phyloP scores from a whole-genome alignment of 2,329 filamentous ascomycete species.

The Pseudohalonectria lignicola region DNA sequence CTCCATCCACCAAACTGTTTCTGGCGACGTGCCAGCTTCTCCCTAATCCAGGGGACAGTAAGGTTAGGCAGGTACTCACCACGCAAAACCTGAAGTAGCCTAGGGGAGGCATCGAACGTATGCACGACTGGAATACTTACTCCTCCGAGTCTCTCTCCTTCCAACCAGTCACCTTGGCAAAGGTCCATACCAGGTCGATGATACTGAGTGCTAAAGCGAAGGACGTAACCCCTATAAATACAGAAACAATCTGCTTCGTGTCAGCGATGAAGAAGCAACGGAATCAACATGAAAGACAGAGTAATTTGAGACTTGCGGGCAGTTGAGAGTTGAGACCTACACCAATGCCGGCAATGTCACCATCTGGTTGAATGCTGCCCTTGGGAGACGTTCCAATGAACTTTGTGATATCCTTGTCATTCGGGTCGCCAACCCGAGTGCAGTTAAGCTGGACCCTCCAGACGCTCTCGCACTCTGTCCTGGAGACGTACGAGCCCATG shows the following conservation, averaged over 20 bases:
- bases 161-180: no score
- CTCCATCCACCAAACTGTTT: no score
- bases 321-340: no score
- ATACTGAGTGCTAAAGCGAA: not conserved
- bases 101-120: no score
- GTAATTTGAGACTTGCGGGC: not conserved
- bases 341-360: not conserved
- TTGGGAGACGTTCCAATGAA: not conserved
- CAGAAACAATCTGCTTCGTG: not conserved
- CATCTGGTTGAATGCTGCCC: not conserved
- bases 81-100: no score
- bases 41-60: no score
- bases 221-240: not conserved
- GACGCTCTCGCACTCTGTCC: no score
- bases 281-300: not conserved
- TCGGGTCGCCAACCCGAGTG: not conserved
- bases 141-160: no score
- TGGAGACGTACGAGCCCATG: no score
- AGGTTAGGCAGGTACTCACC: no score
- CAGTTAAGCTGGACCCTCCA: not conserved
- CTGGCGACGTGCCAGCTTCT: no score
- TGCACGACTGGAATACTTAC: no score
- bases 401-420: not conserved
- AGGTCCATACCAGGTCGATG: not conserved
- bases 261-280: not conserved